Evolutionary conservation across 352 stramenopile genomes (phyloP).

Genomic region (Pythium oligandrum): DNA sequence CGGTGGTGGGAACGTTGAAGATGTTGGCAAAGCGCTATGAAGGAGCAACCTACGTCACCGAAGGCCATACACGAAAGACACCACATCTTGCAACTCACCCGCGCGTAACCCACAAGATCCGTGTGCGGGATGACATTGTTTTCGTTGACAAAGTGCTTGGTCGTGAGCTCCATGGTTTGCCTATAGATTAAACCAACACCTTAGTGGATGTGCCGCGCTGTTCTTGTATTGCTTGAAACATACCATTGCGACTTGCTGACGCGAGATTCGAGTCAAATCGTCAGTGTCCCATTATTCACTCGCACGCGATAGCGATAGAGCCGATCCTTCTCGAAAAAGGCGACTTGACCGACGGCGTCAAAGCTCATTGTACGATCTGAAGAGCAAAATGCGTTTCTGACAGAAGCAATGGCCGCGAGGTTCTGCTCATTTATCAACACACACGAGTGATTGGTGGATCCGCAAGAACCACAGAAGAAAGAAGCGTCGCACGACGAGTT

Average conservation of each 20-base stretch:
- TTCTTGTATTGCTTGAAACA: not conserved
- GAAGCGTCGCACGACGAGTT: too few relatives aligned
- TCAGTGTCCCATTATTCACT: not conserved
- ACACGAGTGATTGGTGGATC: too few relatives aligned
- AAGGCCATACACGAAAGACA: not conserved
- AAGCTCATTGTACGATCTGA: too few relatives aligned
- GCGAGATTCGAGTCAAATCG: conserved; percentile 1
- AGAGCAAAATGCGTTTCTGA: too few relatives aligned
- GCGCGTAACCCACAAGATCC: not conserved
- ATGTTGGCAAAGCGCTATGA: too few relatives aligned
- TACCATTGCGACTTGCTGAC: conserved; percentile 10
- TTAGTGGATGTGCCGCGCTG: not conserved
- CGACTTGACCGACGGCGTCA: too few relatives aligned
- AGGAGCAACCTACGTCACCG: not conserved
- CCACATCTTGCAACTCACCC: not conserved
- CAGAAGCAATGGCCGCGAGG: too few relatives aligned
- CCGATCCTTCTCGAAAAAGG: too few relatives aligned
- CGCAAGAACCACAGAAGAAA: too few relatives aligned
- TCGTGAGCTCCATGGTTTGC: not conserved
- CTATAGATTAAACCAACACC: not conserved
- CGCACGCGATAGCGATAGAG: too few relatives aligned
- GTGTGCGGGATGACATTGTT: conserved; percentile 1
- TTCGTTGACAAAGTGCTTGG: not conserved
- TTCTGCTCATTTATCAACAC: too few relatives aligned
- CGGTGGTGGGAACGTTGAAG: too few relatives aligned